Base-by-base conservation (phyloP, 352 stramenopile species). In the Phytophthora litchii region DNA sequence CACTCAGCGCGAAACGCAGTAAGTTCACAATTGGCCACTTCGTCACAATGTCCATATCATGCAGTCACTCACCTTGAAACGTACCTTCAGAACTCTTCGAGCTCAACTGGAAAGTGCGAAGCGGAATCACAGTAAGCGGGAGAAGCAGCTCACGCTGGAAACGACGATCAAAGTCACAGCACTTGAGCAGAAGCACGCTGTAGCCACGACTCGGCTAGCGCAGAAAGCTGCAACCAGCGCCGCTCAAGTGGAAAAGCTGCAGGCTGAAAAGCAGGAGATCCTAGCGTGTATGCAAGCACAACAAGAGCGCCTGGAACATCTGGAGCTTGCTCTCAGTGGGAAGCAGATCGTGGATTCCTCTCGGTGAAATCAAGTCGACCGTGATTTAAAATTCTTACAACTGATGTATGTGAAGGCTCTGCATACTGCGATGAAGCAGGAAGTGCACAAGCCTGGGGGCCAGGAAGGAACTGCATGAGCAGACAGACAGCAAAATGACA, bases 131-230 rank as follows among this genome's bases (percentile, higher is more conserved):
- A 76, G 64, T 10, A 67, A 72, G 12, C 71, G 70, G 8, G 78
- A 89, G 65, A 76, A 73, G 14, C 74, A 88, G 42, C 45, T 86
- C 23, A 68, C 61, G 17, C 65, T 86, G 36, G 75, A 87, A 38
- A 65, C 47, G 4, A 82, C 70, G 10, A 59, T 75, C 31, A 72
- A 82, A 45, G 45, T 88, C n/a, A 46, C 65, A 16, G 60, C 64
- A 19, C 51, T 84, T 16, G 74, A 86, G 57, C 72, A 91, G 21
- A 78, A 77, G 35, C 74, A 88, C 45, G 54, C 69, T 0, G 43
- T 67, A 12, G 54, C 70, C 13, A 82, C 72, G 20, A 77, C 78
- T 56, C 68, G 72, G 16, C 65, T 86, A 27, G 67, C 60, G 11
- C 62, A 60, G 23, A 62, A 78, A 49, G 64, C 64, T 17, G 66